A percentile compares a stretch with the other conserved stretches of the same genome.
Evolutionary conservation across 1,139 yeast genomes (phyloP).

Genomic region (Sugiyamaella japonica): DNA sequence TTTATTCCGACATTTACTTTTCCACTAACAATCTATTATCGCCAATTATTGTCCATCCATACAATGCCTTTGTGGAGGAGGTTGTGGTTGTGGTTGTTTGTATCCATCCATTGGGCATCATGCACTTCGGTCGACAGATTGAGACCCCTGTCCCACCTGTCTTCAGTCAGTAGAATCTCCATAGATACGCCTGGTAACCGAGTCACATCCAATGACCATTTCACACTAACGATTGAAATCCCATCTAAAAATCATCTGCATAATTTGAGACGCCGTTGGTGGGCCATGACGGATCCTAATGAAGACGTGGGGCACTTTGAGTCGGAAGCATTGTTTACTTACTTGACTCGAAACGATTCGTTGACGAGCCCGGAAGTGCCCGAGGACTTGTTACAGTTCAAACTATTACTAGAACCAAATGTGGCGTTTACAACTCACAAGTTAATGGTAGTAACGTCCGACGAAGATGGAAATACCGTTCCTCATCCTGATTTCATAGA

Average conservation of each 20-base stretch:
- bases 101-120: conserved; percentile 1
- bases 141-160: conserved; percentile 30
- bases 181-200: conserved; percentile 24
- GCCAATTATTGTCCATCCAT: background rate
- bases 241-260: conserved; percentile 33
- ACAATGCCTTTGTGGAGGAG: conserved; percentile 11
- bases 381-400: conserved; percentile 30
- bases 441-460: conserved; percentile 19
- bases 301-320: conserved; percentile 2
- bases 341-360: conserved; percentile 33
- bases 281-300: conserved; percentile 38
- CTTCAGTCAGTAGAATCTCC: conserved; percentile 26
- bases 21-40: background rate
- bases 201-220: conserved; percentile 17
- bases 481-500: conserved; percentile 30
- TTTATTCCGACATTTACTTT: background rate
- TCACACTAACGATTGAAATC: conserved; percentile 21
- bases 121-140: conserved; percentile 25
- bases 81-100: background rate
- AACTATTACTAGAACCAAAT: conserved; percentile 34
- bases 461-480: conserved; percentile 28
- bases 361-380: conserved; percentile 32
- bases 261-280: conserved; percentile 37
- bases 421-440: conserved; percentile 19
- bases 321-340: conserved; percentile 32